Conservation (phyloP, 768 basidiomycete species). For the Ramaria sp. region DNA sequence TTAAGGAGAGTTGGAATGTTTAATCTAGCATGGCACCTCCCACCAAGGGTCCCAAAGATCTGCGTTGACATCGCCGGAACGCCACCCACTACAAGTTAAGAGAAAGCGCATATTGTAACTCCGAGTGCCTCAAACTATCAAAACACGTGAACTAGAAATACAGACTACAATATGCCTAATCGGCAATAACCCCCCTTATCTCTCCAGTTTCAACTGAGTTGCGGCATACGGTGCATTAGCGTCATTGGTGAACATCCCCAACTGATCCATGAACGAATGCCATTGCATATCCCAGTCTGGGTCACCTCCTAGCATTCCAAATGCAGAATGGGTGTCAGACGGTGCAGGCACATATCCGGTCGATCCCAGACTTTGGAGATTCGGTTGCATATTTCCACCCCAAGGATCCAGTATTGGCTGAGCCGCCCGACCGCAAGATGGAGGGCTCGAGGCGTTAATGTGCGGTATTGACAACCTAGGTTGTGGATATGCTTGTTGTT, state of each 20-base stretch:
- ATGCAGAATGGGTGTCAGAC: neutral
- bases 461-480: neutral
- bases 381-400: neutral
- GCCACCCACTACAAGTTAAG: neutral
- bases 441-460: neutral
- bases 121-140: neutral
- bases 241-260: slow-evolving; percentile 6
- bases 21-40: too few species aligned
- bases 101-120: neutral
- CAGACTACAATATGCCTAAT: neutral
- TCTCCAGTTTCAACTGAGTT: neutral
- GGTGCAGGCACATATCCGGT: neutral
- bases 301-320: slow-evolving; percentile 1
- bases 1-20: too few species aligned
- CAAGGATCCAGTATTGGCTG: neutral
- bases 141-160: slow-evolving; percentile 1
- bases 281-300: slow-evolving; percentile 7
- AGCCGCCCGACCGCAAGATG: neutral
- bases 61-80: too few species aligned
- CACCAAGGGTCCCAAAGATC: too few species aligned
- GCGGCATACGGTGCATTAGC: neutral
- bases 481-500: neutral
- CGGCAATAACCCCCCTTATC: neutral
- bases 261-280: slow-evolving; percentile 9
- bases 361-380: neutral